Evolutionary conservation across 1,284 basidiomycete species (phyloP).

Genomic region (Trichosporon sp.): DNA sequence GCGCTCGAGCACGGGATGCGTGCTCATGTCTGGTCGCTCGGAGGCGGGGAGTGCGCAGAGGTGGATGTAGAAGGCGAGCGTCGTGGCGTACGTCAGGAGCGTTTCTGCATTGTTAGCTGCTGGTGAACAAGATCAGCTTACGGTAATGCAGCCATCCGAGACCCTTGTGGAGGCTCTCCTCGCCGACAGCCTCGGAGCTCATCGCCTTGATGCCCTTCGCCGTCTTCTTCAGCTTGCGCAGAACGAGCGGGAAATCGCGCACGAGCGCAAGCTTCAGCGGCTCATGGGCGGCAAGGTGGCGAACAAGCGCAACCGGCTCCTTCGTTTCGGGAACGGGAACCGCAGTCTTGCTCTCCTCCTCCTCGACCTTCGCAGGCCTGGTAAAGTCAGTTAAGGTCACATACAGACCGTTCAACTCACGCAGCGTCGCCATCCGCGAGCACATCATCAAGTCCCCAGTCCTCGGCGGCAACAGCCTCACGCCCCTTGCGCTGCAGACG

Average conservation of each 20-base stretch:
- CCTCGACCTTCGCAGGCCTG: conserved; percentile 16
- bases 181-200: conserved; percentile 43
- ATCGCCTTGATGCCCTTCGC: conserved; percentile 51
- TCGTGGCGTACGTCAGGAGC: conserved; percentile 83
- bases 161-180: conserved; percentile 52
- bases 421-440: conserved; percentile 56
- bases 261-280: conserved; percentile 69
- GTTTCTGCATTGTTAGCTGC: conserved; percentile 65
- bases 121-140: conserved; percentile 33
- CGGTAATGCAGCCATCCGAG: conserved; percentile 58
- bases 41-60: conserved; percentile 71
- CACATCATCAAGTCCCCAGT: conserved; percentile 79
- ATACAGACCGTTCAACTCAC: not conserved
- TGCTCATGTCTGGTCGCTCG: conserved; percentile 66
- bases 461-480: conserved; percentile 68
- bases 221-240: conserved; percentile 55
- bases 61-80: conserved; percentile 90
- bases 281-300: conserved; percentile 74
- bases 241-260: conserved; percentile 60
- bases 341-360: conserved; percentile 15
- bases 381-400: not conserved
- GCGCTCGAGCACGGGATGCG: conserved; percentile 77
- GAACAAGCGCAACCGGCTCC: conserved; percentile 63
- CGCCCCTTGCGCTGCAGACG: conserved; percentile 75
- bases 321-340: conserved; percentile 41